Evolutionary conservation across 2,329 filamentous ascomycete genomes (phyloP), one percentile per base, ranked within the genome.

Genomic region (Ophiostoma sp.): DNA sequence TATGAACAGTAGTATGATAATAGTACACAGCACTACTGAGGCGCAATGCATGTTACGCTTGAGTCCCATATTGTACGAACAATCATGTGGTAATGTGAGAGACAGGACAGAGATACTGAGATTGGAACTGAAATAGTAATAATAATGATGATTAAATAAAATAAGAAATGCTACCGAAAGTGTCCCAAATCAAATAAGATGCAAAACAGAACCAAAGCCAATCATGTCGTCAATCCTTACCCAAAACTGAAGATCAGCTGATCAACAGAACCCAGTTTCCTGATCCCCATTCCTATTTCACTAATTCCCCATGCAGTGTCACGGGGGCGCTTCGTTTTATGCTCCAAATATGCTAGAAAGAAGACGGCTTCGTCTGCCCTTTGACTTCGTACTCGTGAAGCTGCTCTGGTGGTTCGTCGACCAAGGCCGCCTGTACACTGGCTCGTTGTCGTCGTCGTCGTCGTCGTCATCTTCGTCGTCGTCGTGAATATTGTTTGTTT

Each of bases 401-500:
- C 65, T 67, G 36, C 36, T 48, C 35, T 67, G 39, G 36, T 67
- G 65, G 39, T 67, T 48, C 65, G 48, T 44, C 39, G 65, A 67
- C 65, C 65, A 67, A 6, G 65, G 65, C 65, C 65, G 65, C 23
- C 48, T 67, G n/a, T 67, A 67, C 11, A 67, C 65, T 11, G 65
- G 65, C 65, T 67, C 36, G 15, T 67, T 41, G 17, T 67, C 65
- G 20, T 67, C 65, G 13, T 67, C 65, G n/a, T 67, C 65, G 4
- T 67, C 65, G 39, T 67, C 65, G 35, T 67, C 65, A 11, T 67
- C 64, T 5, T 66, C 64, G n/a, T 66, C 64, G 20, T 41, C 64
- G 7, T 66, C 35, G 11, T 67, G 65, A 20, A 39, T 39, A 6
- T 13, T 39, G 35, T 65, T 39, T 39, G 35, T 35, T 35, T 65